Percentiles rank a stretch among this genome's conserved stretches.
These are phyloP conservation scores for Trametes gibbosa DNA, from an alignment of 768 basidiomycete species.

Conservation along the genomic window DNA sequence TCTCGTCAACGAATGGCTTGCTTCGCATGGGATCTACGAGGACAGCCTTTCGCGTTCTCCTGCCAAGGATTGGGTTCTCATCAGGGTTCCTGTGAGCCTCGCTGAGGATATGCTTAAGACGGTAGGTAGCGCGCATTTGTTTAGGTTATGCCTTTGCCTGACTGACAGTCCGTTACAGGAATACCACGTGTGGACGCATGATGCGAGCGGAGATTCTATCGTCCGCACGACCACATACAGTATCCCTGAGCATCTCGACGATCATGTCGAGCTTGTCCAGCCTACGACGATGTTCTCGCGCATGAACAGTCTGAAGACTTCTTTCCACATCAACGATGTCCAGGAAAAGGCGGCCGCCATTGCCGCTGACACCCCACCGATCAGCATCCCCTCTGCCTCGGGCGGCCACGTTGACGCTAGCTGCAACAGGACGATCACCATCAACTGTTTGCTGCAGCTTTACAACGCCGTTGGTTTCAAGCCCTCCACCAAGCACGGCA, in stretches of 20 bases:
- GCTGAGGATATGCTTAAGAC: conserved; percentile 74
- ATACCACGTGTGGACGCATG: conserved; percentile 62
- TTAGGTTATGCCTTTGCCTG: not conserved
- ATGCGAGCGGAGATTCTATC: conserved; percentile 48
- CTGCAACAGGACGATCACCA: conserved; percentile 34
- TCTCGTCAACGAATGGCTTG: conserved; percentile 61
- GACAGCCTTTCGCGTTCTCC: conserved; percentile 51
- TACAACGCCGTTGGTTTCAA: conserved; percentile 34
- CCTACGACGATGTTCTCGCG: conserved; percentile 69
- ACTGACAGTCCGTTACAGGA: conserved; percentile 36
- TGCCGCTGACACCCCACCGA: conserved; percentile 20
- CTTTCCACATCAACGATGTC: conserved; percentile 27
- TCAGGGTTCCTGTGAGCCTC: conserved; percentile 53
- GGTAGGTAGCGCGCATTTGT: conserved; percentile 35
- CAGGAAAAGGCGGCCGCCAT: not conserved
- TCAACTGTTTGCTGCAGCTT: conserved; percentile 32
- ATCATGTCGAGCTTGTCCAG: conserved; percentile 65
- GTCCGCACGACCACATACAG: conserved; percentile 70
- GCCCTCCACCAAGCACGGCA: conserved; percentile 25
- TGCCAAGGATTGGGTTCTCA: conserved; percentile 67
- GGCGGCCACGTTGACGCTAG: conserved; percentile 29
- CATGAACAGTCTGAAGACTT: conserved; percentile 42
- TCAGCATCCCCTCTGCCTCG: conserved; percentile 30
- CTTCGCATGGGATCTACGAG: conserved; percentile 49
- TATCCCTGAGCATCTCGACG: conserved; percentile 55